Base-by-base conservation (phyloP, 352 stramenopile genomes). In the Phytophthora ramorum region DNA sequence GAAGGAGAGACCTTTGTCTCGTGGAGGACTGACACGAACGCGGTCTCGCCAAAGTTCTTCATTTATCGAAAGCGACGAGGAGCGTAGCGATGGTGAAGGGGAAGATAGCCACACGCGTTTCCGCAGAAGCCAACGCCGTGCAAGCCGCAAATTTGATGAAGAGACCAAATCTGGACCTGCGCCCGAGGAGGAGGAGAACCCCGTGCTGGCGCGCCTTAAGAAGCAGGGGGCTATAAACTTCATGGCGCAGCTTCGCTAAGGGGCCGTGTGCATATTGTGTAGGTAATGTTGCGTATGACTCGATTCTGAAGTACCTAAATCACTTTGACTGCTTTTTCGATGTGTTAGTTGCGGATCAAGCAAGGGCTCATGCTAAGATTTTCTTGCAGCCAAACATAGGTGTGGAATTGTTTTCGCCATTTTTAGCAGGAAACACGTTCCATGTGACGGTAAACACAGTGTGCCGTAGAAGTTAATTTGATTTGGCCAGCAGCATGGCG, bases 141-240 rank as follows among this genome's bases (percentile, higher is more conserved):
- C 79, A 13, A 85, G 76, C 44, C 63, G 69, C 45, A 89, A 83
- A 43, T 76, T 73, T 49, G 75, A 88, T 61, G 69, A 78, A 52
- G 77, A 89, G 60, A 57, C 66, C 9, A 77, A 77, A 58, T 56
- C 48, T 30, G 61, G 48, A 22, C 10, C 62, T 40, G 41, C 51
- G 47, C 26, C 60, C 58, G 26, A 32, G 26, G 69, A 78, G 5
- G 67, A 81, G 40, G 80, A 89, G 37, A 94, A 92, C 59, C 86
- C 86, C 2, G 83, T 94, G 52, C 65, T 92, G 32, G 83, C 80
- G 17, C 86, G 86, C 20, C 79, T 94, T 6, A 87, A 84, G 58
- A 92, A 92, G 61, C 86, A 94, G 48, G 86, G 86, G 17, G 86
- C 86, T n/a, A 65, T 94, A 60, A 92, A 91, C 68, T 94, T 92